Percentiles rank a stretch among this genome's conserved stretches.
These are phyloP conservation scores for Dactylis glomerata DNA, from an alignment of 176 grass and related monocot genomes.

Conservation along the genomic window DNA sequence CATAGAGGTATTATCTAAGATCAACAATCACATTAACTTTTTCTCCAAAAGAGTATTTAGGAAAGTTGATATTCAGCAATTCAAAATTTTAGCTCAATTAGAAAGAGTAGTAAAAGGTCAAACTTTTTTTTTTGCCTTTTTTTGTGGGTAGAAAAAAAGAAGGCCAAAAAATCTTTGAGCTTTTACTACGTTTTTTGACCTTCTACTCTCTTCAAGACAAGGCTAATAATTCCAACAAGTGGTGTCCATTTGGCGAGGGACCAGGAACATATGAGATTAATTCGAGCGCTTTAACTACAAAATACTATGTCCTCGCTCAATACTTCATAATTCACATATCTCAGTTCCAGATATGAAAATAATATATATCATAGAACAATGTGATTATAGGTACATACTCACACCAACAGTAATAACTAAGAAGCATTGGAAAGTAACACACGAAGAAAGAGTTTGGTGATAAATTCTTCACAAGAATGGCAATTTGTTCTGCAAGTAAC, in stretches of 20 bases:
- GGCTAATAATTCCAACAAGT: background rate
- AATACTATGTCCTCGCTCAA: too few relatives aligned
- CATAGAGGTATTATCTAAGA: background rate
- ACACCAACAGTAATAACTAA: conserved; percentile 22
- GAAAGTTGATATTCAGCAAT: background rate
- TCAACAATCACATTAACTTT: background rate
- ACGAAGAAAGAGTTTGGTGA: background rate
- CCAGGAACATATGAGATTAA: background rate
- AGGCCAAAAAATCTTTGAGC: too few relatives aligned
- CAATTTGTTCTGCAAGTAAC: conserved; percentile 15
- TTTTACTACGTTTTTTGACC: too few relatives aligned
- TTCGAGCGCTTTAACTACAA: background rate
- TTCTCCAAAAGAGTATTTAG: background rate
- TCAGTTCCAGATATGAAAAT: conserved; percentile 12
- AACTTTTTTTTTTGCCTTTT: too few relatives aligned
- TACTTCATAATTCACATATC: conserved; percentile 19
- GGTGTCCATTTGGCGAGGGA: background rate
- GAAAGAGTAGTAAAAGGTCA: background rate
- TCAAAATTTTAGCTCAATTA: background rate
- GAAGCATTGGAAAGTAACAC: conserved; percentile 14
- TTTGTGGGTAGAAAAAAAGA: too few relatives aligned
- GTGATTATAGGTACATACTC: conserved; percentile 34
- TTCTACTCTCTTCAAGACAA: background rate
- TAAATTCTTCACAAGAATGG: conserved; percentile 3
- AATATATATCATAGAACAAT: conserved; percentile 15